Evolutionary conservation across 2,329 filamentous ascomycete species (phyloP), one percentile per base, ranked within the genome.

Genomic region (Blastomyces parvus): DNA sequence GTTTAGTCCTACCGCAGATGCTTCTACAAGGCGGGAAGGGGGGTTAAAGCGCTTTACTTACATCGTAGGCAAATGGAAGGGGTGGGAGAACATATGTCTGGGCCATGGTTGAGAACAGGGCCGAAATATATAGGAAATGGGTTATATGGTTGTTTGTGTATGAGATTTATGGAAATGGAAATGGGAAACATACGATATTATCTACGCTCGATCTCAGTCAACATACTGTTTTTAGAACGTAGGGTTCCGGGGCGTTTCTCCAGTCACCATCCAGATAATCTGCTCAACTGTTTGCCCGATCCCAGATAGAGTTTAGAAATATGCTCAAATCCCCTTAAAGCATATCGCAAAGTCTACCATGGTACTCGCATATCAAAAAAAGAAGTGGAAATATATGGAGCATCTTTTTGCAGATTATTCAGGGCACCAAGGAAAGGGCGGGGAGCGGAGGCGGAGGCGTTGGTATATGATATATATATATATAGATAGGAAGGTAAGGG

Each of bases 1-100:
- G n/a, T 42, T 57, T n/a, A 42, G 66, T 14, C 3, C 11, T 19
- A 22, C 13, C 4, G 11, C 13, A 48, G 4, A 52, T 3, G 0
- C n/a, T 9, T 7, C 19, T 5, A 42, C 42, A 5, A 25, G 5
- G 53, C 7, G 52, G 22, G 2, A 22, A 60, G 40, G 25, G 19
- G 55, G 40, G 53, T 17, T 36, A 50, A 6, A 5, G n/a, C 53
- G n/a, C 33, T 61, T 19, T 36, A 77, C 84, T 75, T 76, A 89
- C 87, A 83, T 89, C 77, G 73, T 89, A 89, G 64, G 81, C 83
- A 72, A 89, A 90, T 19, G 87, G 86, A 11, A 90, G 80, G 59
- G 80, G 75, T 44, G 87, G 87, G 5, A 90, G 84, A 8, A 79
- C 82, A 74, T 87, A 88, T 11, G 77, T 77, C 66, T 68, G 64